Base-by-base conservation (phyloP, 495 filamentous ascomycete species). In the Podospora didyma region DNA sequence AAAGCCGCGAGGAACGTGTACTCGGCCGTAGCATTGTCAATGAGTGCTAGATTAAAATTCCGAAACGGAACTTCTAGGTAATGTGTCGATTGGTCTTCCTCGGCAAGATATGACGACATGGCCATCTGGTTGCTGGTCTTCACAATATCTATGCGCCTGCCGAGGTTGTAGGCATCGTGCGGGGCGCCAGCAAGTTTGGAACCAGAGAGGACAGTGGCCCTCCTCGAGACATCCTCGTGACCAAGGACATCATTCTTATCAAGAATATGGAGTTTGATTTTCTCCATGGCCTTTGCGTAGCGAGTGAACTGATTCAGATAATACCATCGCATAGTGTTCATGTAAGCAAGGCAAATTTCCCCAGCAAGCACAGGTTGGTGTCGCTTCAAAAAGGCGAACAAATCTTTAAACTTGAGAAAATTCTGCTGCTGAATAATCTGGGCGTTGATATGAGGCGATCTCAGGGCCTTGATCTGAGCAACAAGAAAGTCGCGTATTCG, bases 281-380 rank as follows among this genome's bases (percentile, higher is more conserved):
- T 96, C 54, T 87, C 85, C 0, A 98, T 82, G 0, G 92, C 82
- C 56, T 86, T 83, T 50, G 87, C 81, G 68, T 97, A 98, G 17
- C 93, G 89, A 3, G 84, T 86, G 68, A 98, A 98, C 69, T 97
- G 86, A 56, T 87, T 93, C 39, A 85, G 74, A 64, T 97, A 97
- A 63, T 98, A 98, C 94, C 94, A 98, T 45, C 92, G 84, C 93
- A 98, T 97, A 7, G 94, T 98, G 73, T 97, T 96, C 71, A 96
- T 86, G 61, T 98, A 98, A 7, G 94, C 94, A 73, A 93, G 89
- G 19, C 83, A 84, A 60, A 97, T 96, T 65, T 97, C 89, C 35
- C 89, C 86, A 2, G 89, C 89, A 6, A 98, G 81, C 23, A 82
- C 75, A 1, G 86, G 75, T 61, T 97, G 91, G 54, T 90, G 87